Conservation (phyloP, 2,329 filamentous ascomycete species). For the Diaporthe humulicola region DNA sequence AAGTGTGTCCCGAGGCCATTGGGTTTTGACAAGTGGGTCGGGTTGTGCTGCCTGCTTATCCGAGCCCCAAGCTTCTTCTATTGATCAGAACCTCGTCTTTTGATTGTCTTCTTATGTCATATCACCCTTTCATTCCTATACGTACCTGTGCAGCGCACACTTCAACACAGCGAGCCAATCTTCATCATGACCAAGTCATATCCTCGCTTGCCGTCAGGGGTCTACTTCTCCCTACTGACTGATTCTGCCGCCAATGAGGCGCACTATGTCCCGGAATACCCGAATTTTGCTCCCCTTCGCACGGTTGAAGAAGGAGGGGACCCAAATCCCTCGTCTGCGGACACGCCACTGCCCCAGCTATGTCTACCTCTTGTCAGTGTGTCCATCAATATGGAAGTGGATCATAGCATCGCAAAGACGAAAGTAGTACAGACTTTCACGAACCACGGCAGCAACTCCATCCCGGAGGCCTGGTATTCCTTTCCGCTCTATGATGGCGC, state of each 20-base stretch:
- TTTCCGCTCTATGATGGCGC: slow-evolving; percentile 1
- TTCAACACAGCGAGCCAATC: not conserved
- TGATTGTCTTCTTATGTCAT: not conserved
- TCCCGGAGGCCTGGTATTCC: not conserved
- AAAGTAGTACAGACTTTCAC: not conserved
- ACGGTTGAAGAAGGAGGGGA: too few species aligned
- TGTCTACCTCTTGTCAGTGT: not conserved
- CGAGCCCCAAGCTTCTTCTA: not conserved
- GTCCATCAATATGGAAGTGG: not conserved
- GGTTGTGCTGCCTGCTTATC: not conserved
- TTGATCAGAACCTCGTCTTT: not conserved
- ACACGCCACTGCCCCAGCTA: not conserved
- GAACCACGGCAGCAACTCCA: not conserved
- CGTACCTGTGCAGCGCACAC: not conserved
- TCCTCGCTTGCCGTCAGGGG: not conserved
- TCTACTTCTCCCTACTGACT: not conserved
- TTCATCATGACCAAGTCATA: not conserved
- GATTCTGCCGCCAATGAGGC: not conserved
- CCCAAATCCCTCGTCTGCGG: not conserved
- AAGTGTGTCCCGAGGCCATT: not conserved
- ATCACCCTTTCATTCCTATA: not conserved
- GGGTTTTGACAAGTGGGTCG: not conserved
- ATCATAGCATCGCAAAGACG: not conserved
- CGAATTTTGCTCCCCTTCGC: not conserved
- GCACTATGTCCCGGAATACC: not conserved